phyloP scores from a whole-genome alignment of 192 early-diverging fungal species.

The Paraglomus brasilianum region DNA sequence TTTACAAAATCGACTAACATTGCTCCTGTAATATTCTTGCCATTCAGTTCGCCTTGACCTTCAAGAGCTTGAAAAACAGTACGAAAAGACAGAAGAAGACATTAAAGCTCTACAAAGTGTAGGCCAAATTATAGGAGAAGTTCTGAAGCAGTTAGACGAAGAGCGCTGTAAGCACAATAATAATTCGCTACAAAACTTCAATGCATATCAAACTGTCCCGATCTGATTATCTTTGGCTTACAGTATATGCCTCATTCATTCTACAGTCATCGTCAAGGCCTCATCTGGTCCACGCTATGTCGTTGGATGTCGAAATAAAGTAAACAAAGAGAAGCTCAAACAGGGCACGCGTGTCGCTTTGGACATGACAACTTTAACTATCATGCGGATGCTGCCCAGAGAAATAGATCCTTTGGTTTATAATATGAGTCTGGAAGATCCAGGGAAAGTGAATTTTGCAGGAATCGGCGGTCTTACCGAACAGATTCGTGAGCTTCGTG shows the following conservation, averaged over 20 bases:
- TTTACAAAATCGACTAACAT: slow-evolving; percentile 28
- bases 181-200: not conserved
- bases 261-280: slow-evolving; percentile 92
- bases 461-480: slow-evolving; percentile 95
- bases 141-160: slow-evolving; percentile 95
- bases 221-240: not conserved
- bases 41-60: slow-evolving; percentile 79
- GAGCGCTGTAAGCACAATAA: slow-evolving; percentile 74
- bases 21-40: not conserved
- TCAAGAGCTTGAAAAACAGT: slow-evolving; percentile 84
- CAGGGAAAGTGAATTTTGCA: slow-evolving; percentile 92
- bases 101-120: slow-evolving; percentile 97
- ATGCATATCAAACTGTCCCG: not conserved
- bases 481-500: slow-evolving; percentile 96
- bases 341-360: slow-evolving; percentile 97
- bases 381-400: slow-evolving; percentile 97
- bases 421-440: slow-evolving; percentile 98
- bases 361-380: slow-evolving; percentile 99
- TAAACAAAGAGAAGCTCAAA: slow-evolving; percentile 94
- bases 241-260: slow-evolving; percentile 4
- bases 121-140: slow-evolving; percentile 98
- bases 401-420: slow-evolving; percentile 99
- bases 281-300: slow-evolving; percentile 97
- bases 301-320: slow-evolving; percentile 92
- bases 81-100: slow-evolving; percentile 95